Conservation (phyloP, 2,329 filamentous ascomycete genomes). For the Xylaria multiplex region DNA sequence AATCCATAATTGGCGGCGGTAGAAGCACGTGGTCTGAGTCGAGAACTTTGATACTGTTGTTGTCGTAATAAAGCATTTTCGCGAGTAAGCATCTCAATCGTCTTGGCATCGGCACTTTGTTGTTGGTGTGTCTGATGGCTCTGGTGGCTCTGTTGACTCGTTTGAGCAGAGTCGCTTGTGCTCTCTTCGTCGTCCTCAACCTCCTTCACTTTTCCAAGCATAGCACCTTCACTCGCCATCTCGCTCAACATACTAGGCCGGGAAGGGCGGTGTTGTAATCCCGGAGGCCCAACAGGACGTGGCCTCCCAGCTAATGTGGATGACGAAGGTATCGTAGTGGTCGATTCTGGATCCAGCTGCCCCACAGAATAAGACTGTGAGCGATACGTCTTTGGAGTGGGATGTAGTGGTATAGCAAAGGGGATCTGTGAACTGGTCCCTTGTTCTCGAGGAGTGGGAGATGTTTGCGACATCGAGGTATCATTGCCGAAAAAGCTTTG, state of each 20-base stretch:
- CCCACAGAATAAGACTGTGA: constrained; percentile 98
- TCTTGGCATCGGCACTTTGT: constrained; percentile 68
- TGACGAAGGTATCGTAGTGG: constrained; percentile 56
- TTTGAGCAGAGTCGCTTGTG: constrained; percentile 64
- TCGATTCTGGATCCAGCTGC: constrained; percentile 78
- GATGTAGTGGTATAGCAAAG: constrained; percentile 87
- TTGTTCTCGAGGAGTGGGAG: constrained; percentile 62
- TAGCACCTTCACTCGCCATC: constrained; percentile 70
- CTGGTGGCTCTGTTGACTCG: constrained; percentile 54
- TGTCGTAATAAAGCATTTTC: constrained; percentile 71
- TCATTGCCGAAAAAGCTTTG: constrained; percentile 62
- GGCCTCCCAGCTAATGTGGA: constrained; percentile 62
- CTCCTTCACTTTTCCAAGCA: constrained; percentile 75
- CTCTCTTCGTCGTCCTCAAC: constrained; percentile 72
- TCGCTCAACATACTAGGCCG: constrained; percentile 80
- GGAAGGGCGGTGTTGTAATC: constrained; percentile 82
- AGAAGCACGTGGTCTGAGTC: constrained; percentile 67
- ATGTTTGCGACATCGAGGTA: constrained; percentile 57
- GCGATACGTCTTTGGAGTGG: constrained; percentile 90
- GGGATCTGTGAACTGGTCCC: constrained; percentile 75
- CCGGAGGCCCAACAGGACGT: constrained; percentile 67
- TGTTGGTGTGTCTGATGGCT: constrained; percentile 51
- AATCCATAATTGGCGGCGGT: constrained; percentile 64
- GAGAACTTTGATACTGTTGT: constrained; percentile 64
- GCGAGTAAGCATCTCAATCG: constrained; percentile 69